Percentiles rank a stretch among this genome's conserved stretches.
These are phyloP conservation scores for Populus trichocarpa DNA, from an alignment of 441 rosid genomes.

Conservation along the genomic window DNA sequence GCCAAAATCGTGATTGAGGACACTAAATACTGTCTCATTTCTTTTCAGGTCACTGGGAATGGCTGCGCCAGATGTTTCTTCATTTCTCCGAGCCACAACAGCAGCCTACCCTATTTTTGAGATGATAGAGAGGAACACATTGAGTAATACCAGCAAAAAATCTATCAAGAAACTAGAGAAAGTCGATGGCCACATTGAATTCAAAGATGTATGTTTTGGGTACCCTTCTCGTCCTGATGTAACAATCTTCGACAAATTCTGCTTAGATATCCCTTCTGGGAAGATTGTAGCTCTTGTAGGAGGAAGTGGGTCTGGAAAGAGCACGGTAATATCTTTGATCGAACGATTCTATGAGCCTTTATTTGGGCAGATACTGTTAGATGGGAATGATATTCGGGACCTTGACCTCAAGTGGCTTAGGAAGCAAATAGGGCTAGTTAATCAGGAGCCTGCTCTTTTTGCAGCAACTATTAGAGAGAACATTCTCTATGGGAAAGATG, in stretches of 20 bases:
- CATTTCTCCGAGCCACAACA: constrained; percentile 71
- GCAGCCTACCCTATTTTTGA: constrained; percentile 86
- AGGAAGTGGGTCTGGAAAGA: constrained; percentile 96
- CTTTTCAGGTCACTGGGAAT: constrained; percentile 75
- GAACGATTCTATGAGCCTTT: constrained; percentile 87
- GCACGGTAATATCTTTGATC: constrained; percentile 81
- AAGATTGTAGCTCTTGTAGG: constrained; percentile 92
- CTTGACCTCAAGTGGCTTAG: constrained; percentile 90
- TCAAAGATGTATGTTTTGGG: constrained; percentile 62
- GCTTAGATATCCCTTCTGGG: constrained; percentile 62
- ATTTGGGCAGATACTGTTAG: constrained; percentile 57
- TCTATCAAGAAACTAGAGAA: constrained; percentile 47
- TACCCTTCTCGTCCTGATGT: constrained; percentile 89
- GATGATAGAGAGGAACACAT: constrained; percentile 84
- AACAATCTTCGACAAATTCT: constrained; percentile 50
- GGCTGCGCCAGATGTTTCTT: constrained; percentile 81
- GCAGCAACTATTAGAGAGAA: constrained; percentile 84
- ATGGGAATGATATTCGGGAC: constrained; percentile 54
- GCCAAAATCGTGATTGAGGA: background rate
- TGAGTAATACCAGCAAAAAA: constrained; percentile 50
- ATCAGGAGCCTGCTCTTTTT: constrained; percentile 94
- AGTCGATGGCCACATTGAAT: constrained; percentile 69
- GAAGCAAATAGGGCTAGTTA: constrained; percentile 83
- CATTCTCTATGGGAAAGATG: constrained; percentile 84
- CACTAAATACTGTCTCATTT: background rate